These are phyloP conservation scores for Xerocomus spinulosus DNA, from an alignment of 768 basidiomycete species.

Conservation along the genomic window DNA sequence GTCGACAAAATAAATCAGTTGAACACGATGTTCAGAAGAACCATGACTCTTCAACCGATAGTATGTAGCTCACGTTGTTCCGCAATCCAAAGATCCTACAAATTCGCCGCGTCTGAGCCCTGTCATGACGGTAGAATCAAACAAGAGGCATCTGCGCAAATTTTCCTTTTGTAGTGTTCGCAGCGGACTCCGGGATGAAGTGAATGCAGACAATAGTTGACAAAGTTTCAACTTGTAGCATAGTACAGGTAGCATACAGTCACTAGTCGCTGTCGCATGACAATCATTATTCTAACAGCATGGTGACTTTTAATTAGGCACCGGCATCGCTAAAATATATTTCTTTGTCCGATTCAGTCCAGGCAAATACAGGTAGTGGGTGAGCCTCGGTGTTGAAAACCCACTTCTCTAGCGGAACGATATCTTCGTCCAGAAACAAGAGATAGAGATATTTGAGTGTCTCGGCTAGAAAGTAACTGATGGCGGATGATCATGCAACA, in stretches of 20 bases:
- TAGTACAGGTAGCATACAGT: too few relatives aligned
- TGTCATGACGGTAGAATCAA: slow-evolving; percentile 24
- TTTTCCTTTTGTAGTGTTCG: background rate
- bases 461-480: slow-evolving; percentile 52
- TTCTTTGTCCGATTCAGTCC: slow-evolving; percentile 51
- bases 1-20: slow-evolving; percentile 2
- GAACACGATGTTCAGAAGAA: too few relatives aligned
- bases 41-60: background rate
- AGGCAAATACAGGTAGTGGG: slow-evolving; percentile 66
- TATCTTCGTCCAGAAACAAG: slow-evolving; percentile 61
- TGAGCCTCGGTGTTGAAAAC: slow-evolving; percentile 75
- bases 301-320: background rate
- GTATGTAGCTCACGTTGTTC: slow-evolving; percentile 71
- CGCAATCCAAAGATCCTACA: slow-evolving; percentile 90
- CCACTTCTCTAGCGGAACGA: slow-evolving; percentile 49
- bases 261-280: too few relatives aligned
- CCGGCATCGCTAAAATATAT: slow-evolving; percentile 21
- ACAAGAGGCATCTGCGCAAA: background rate
- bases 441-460: slow-evolving; percentile 73
- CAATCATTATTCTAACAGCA: too few relatives aligned
- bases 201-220: too few relatives aligned
- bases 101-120: slow-evolving; percentile 66
- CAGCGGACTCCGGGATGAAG: too few relatives aligned
- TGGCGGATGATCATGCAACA: too few relatives aligned
- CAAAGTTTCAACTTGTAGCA: too few relatives aligned